phyloP scores from a whole-genome alignment of 495 filamentous ascomycete species.

The Xylaria grammica region DNA sequence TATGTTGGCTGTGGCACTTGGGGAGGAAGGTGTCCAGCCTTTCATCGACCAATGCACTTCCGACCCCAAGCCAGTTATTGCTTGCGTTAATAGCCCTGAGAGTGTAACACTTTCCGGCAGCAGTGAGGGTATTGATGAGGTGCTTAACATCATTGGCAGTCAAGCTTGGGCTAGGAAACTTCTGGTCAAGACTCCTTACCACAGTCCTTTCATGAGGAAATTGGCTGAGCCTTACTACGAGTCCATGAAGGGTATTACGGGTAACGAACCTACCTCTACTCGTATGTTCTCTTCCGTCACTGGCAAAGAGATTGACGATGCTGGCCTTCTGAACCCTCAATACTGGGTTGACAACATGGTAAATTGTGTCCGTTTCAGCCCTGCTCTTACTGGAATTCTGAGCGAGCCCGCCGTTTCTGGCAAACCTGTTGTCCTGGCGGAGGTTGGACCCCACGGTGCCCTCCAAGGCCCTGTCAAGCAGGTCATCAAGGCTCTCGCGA shows the following conservation, averaged over 20 bases:
- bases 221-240: constrained; percentile 44
- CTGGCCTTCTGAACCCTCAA: constrained; percentile 33
- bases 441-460: constrained; percentile 63
- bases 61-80: constrained; percentile 38
- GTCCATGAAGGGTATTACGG: constrained; percentile 27
- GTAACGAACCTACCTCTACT: constrained; percentile 21
- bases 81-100: constrained; percentile 54
- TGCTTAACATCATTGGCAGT: constrained; percentile 32
- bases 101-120: constrained; percentile 55
- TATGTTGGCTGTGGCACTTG: constrained; percentile 52
- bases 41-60: constrained; percentile 36
- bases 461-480: constrained; percentile 57
- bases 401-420: constrained; percentile 20
- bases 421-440: constrained; percentile 44
- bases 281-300: constrained; percentile 50
- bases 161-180: constrained; percentile 47
- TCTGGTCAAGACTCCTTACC: constrained; percentile 47
- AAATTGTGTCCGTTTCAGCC: constrained; percentile 45
- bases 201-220: constrained; percentile 49
- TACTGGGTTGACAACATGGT: constrained; percentile 53
- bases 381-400: constrained; percentile 35
- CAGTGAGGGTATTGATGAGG: constrained; percentile 38
- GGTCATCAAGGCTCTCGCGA: constrained; percentile 39
- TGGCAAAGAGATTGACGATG: constrained; percentile 36
- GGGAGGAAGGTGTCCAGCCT: constrained; percentile 28